Base-by-base conservation (phyloP, 495 filamentous ascomycete genomes). In the Lineolata rhizophorae region DNA sequence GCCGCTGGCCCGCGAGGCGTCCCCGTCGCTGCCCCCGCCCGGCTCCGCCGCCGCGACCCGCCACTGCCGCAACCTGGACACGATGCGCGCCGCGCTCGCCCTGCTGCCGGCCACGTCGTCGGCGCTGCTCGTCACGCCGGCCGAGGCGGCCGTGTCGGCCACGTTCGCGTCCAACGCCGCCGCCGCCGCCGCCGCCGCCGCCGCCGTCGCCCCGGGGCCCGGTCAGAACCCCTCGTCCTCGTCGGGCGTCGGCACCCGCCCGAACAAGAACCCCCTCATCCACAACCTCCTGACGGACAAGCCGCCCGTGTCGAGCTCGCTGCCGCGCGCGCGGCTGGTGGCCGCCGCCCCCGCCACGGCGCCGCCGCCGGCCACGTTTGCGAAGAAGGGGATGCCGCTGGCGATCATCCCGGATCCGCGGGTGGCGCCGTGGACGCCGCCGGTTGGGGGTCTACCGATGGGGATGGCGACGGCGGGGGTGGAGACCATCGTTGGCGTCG, bases 231-330 rank as follows among this genome's bases (percentile, higher is more conserved):
- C 67, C 19, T 52, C 69, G 1, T 68, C 67, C 19, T 52, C 69
- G 1, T 68, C 72, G 3, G 69, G 67, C 29, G 76, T 83, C 1
- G 65, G 68, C 28, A 83, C 80, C 0, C 64, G 81, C 37, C 62
- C 67, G 31, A 72, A 73, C 47, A 70, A 77, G 40, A 95, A 99
- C 45, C 82, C 84, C 1, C 62, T 99, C 8, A 94, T 99, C 34
- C 87, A 95, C 52, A 95, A 90, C 42, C 72, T 95, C 5, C 65
- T 99, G 12, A 99, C 87, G 11, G 84, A 99, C 52, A 85, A 92
- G 47, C 87, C 87, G 1, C 58, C 79, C 14, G 72, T 81, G 37
- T 94, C 84, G 6, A 82, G 87, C 1, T 99, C 87, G 0, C 60
- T 99, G 1, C 87, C 87, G 0, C 53, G 67, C 3, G 63, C 67